Percentiles rank a stretch among this genome's conserved stretches.
phyloP scores from a whole-genome alignment of 805 yeast genomes.

The Myxozyma kluyveri region DNA sequence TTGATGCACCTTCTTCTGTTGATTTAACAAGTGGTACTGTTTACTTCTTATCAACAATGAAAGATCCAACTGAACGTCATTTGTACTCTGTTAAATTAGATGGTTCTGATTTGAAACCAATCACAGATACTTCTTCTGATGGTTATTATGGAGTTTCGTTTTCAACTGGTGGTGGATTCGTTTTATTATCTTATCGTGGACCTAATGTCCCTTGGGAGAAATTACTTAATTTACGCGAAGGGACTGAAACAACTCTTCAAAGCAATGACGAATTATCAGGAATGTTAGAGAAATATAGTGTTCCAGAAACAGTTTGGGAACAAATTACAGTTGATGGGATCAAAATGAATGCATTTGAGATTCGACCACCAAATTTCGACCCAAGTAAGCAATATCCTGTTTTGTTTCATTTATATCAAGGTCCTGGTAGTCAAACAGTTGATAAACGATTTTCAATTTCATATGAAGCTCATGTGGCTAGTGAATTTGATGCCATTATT shows the following conservation, averaged over 20 bases:
- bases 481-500: constrained; percentile 76
- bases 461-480: constrained; percentile 73
- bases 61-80: constrained; percentile 80
- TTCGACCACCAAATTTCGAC: constrained; percentile 72
- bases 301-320: constrained; percentile 59
- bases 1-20: constrained; percentile 55
- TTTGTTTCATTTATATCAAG: constrained; percentile 87
- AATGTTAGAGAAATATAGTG: constrained; percentile 42
- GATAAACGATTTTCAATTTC: constrained; percentile 55
- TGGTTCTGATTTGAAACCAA: constrained; percentile 42
- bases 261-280: constrained; percentile 35
- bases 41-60: constrained; percentile 70
- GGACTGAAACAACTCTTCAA: constrained; percentile 34
- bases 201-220: constrained; percentile 79
- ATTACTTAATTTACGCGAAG: constrained; percentile 54
- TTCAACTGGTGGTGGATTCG: constrained; percentile 73
- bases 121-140: constrained; percentile 53
- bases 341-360: constrained; percentile 66
- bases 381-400: constrained; percentile 69
- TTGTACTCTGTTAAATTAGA: constrained; percentile 65
- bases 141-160: constrained; percentile 74
- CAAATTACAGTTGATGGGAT: constrained; percentile 43
- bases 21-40: constrained; percentile 51
- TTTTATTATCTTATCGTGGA: constrained; percentile 69
- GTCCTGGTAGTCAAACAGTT: constrained; percentile 90